Percentiles rank a stretch among this genome's conserved stretches.
These are phyloP conservation scores for Leccinellum luteum DNA, from an alignment of 768 basidiomycete genomes.

Conservation along the genomic window DNA sequence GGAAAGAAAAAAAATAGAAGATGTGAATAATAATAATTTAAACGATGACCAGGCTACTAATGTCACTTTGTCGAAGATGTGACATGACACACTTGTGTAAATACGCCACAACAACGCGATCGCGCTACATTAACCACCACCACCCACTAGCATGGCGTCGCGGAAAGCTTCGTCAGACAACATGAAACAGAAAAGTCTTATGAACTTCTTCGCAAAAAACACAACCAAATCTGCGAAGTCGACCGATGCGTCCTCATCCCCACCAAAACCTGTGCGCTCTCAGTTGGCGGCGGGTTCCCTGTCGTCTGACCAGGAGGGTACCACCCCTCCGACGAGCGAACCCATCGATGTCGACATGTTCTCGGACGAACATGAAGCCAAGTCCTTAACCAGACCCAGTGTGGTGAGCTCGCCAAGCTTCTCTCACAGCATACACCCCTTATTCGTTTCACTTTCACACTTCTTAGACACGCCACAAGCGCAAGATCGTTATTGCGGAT, in stretches of 20 bases:
- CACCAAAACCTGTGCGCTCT: constrained; percentile 34
- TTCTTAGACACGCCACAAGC: constrained; percentile 49
- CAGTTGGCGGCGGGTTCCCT: constrained; percentile 39
- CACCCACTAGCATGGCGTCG: constrained; percentile 13
- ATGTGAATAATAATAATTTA: not conserved
- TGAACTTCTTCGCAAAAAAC: constrained; percentile 58
- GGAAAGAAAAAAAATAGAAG: not conserved
- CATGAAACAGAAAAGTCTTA: constrained; percentile 72
- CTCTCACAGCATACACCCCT: not conserved
- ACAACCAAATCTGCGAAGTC: constrained; percentile 25
- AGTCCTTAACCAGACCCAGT: constrained; percentile 32
- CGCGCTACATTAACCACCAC: not conserved
- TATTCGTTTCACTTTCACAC: not conserved
- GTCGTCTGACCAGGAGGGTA: constrained; percentile 50
- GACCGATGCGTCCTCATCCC: constrained; percentile 29
- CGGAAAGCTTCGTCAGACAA: constrained; percentile 35
- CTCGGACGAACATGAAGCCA: constrained; percentile 43
- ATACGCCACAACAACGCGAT: constrained; percentile 16
- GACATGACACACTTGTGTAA: constrained; percentile 7
- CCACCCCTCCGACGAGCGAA: constrained; percentile 71
- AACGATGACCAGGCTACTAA: not conserved
- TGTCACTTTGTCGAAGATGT: not conserved
- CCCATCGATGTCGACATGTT: constrained; percentile 75
- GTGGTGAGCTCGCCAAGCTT: constrained; percentile 29
- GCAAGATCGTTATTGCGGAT: constrained; percentile 66